These are phyloP conservation scores for Chaetothyriales sp. DNA, from an alignment of 2,329 filamentous ascomycete genomes.

Conservation along the genomic window DNA sequence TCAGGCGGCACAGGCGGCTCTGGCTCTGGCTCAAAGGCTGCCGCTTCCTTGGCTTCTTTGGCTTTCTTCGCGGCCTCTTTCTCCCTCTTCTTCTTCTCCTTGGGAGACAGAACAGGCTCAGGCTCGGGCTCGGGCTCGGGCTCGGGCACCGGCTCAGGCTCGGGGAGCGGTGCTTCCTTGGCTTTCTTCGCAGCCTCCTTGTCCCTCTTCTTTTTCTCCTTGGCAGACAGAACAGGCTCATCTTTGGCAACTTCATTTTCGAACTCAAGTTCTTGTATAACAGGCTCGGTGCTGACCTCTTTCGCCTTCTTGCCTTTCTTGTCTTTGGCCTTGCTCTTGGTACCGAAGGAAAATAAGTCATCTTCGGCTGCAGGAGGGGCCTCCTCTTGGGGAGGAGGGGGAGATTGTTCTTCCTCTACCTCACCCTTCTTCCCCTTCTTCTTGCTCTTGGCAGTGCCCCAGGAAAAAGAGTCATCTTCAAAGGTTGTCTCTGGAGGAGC, in stretches of 20 bases:
- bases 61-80: too few species aligned
- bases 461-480: constrained; percentile 6
- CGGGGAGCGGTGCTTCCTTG: too few species aligned
- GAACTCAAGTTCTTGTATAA: constrained; percentile 13
- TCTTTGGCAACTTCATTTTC: constrained; percentile 12
- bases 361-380: too few species aligned
- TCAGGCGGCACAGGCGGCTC: constrained; percentile 14
- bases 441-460: constrained; percentile 13
- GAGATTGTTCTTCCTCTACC: constrained; percentile 6
- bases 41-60: too few species aligned
- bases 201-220: background rate
- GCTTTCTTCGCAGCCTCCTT: too few species aligned
- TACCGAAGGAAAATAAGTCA: too few species aligned
- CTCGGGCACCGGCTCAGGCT: too few species aligned
- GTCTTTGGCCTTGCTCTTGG: constrained; percentile 16
- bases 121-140: constrained; percentile 13
- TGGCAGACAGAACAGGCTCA: constrained; percentile 18
- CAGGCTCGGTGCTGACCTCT: constrained; percentile 10
- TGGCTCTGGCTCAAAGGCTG: too few species aligned
- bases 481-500: too few species aligned
- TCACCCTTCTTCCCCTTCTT: constrained; percentile 17
- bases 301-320: constrained; percentile 17
- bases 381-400: constrained; percentile 13
- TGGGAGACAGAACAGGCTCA: constrained; percentile 18
- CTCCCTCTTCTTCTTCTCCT: background rate